Evolutionary conservation across 441 rosid genomes (phyloP), one percentile per base, ranked within the genome.

Genomic region (Erodium texanum): DNA sequence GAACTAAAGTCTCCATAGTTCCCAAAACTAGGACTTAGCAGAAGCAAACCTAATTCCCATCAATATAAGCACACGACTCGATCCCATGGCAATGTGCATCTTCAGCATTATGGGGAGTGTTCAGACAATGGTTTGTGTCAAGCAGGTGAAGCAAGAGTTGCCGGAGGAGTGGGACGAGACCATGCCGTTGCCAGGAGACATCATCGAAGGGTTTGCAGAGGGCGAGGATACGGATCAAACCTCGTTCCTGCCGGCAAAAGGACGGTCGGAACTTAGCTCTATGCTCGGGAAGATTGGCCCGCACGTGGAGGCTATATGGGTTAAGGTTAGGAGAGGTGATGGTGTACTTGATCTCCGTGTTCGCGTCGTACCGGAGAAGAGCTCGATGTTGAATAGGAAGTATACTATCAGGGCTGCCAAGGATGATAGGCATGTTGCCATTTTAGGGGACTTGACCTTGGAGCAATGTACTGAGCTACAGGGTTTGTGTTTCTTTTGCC

Each of bases 161-260:
- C 22, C 59, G 22, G 59, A 52, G 7, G 59, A 52, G 59, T 52
- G 59, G 59, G 59, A 52, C 19, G 59, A 52, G 59, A 52, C 14
- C 59, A 52, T 52, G 59, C 59, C 59, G 22, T n/a, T 52, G 59
- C 59, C 59, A 4, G 59, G 59, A 15, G 59, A 52, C 59, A 52
- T 52, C 59, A 52, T 52, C 9, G 59, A 52, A 18, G 59, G 45
- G 1, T 38, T 38, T 38, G 45, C 45, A 1, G 45, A 38, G 45
- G 43, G 9, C 3, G 45, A 8, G 2, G 45, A 38, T 8, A 11
- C 12, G 11, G 45, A 38, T 11, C 12, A 38, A 1, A 6, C 11
- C 12, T 38, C 8, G 45, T 38, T 38, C 45, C 1, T 38, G 45
- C 10, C 45, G 45, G 45, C 45, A 1, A 38, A 11, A 38, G 45